Evolutionary conservation across 2,329 filamentous ascomycete genomes (phyloP), one percentile per base, ranked within the genome.

Genomic region (Colletotrichum costaricense): DNA sequence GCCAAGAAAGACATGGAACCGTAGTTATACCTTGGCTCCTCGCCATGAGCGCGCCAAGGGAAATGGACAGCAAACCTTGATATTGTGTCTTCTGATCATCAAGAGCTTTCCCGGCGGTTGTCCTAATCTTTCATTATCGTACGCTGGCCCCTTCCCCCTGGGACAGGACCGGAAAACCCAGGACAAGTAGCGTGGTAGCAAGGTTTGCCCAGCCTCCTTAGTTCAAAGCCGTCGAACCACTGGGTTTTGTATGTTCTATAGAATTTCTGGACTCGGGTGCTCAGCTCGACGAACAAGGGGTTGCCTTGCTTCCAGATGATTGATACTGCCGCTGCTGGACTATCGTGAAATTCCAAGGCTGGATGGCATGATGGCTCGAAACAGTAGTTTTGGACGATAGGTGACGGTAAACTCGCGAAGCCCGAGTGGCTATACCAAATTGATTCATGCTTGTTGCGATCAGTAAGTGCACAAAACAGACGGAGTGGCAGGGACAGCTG

Each of bases 331-430:
- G 42, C 33, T 63, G 46, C 57, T 57, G 52, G 58, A 55, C 35
- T 42, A 63, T 74, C 33, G 62, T 74, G 58, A 30, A 71, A 74
- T 72, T 57, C 26, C 62, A 22, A 66, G 52, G 12, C 12, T 60
- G 72, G 58, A 65, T 67, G 56, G 67, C 68, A 71, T 71, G 63
- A 72, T 46, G 28, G 62, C 62, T 72, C 72, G 72, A 72, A 72
- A 74, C 68, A 67, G 49, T 28, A 49, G 62, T 63, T 62, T 74
- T 26, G 68, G 62, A 33, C 26, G 60, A 60, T 35, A 26, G 52
- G 35, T 42, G 46, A 54, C 26, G 60, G 60, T 49, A 71, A 33
- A 19, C 56, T n/a, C 46, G 26, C 38, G 54, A 52, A 55, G 35
- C 30, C 60, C 35, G 54, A 54, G 22, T 55, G 38, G 55, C 35